phyloP scores from a whole-genome alignment of 495 filamentous ascomycete species.

The Saxispiralis lemnorum region DNA sequence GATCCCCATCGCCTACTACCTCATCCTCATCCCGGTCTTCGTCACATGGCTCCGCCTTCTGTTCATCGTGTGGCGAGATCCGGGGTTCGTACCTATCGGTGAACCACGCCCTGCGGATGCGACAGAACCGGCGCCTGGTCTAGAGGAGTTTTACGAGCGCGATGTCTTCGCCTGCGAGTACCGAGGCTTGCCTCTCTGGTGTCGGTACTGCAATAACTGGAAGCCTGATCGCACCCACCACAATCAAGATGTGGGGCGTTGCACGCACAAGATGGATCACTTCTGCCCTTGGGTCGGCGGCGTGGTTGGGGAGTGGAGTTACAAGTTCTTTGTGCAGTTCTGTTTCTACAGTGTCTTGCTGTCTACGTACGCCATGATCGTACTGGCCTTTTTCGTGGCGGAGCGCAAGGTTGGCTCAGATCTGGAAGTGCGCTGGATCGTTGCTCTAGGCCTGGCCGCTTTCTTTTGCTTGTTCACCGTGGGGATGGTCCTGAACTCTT shows the following conservation, averaged over 20 bases:
- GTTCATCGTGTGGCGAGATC: conserved; percentile 43
- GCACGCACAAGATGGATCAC: conserved; percentile 80
- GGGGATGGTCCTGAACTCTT: conserved; percentile 53
- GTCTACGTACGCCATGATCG: conserved; percentile 44
- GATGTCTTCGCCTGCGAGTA: conserved; percentile 29
- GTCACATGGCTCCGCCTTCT: conserved; percentile 47
- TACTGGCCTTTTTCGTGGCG: conserved; percentile 36
- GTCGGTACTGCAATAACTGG: conserved; percentile 58
- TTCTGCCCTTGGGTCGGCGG: conserved; percentile 94
- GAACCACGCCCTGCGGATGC: background rate
- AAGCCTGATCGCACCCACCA: conserved; percentile 77
- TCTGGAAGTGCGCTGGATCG: conserved; percentile 33
- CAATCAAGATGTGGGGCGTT: conserved; percentile 61
- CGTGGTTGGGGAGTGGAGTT: conserved; percentile 64
- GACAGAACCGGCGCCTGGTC: conserved; percentile 4
- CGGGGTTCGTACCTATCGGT: conserved; percentile 52
- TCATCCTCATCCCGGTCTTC: conserved; percentile 48
- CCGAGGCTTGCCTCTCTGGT: conserved; percentile 68
- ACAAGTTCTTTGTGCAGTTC: conserved; percentile 85
- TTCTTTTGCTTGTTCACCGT: conserved; percentile 41
- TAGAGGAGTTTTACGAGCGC: conserved; percentile 12
- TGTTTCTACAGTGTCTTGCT: conserved; percentile 51
- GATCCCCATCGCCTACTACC: conserved; percentile 52
- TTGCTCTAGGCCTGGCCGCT: conserved; percentile 30
- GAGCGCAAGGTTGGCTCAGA: conserved; percentile 4